Evolutionary conservation across 805 yeast genomes (phyloP).

Genomic region (Vanderwaltozyma yarrowii): DNA sequence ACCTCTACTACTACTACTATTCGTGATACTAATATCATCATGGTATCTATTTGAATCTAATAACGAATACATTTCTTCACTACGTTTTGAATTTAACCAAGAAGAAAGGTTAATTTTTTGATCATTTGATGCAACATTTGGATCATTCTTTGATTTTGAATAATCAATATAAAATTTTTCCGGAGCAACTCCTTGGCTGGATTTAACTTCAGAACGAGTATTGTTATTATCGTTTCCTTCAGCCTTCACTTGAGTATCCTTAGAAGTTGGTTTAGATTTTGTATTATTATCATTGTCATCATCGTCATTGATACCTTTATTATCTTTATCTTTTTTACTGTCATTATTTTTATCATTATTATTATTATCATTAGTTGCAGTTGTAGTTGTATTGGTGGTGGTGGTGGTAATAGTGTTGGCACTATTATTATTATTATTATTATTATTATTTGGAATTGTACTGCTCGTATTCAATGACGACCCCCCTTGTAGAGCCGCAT

Average conservation of each 20-base stretch:
- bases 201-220: background rate
- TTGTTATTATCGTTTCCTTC: background rate
- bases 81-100: conserved; percentile 17
- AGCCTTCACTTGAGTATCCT: background rate
- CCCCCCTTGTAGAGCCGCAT: too few relatives aligned
- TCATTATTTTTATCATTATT: background rate
- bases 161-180: conserved; percentile 3
- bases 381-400: background rate
- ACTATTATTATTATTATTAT: background rate
- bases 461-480: background rate
- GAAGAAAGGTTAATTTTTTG: conserved; percentile 14
- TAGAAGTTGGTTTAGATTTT: background rate
- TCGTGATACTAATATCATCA: conserved; percentile 1
- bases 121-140: conserved; percentile 1
- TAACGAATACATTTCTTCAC: conserved; percentile 19
- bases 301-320: too few relatives aligned
- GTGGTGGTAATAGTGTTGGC: background rate
- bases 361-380: background rate
- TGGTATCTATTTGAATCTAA: conserved; percentile 5
- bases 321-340: too few relatives aligned
- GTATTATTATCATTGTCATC: too few relatives aligned
- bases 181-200: conserved; percentile 3
- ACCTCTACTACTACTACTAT: conserved; percentile 2
- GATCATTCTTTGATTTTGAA: background rate
- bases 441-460: background rate